These are phyloP conservation scores for Corrigiola litoralis DNA, from an alignment of 179 eudicot species.

Conservation along the genomic window DNA sequence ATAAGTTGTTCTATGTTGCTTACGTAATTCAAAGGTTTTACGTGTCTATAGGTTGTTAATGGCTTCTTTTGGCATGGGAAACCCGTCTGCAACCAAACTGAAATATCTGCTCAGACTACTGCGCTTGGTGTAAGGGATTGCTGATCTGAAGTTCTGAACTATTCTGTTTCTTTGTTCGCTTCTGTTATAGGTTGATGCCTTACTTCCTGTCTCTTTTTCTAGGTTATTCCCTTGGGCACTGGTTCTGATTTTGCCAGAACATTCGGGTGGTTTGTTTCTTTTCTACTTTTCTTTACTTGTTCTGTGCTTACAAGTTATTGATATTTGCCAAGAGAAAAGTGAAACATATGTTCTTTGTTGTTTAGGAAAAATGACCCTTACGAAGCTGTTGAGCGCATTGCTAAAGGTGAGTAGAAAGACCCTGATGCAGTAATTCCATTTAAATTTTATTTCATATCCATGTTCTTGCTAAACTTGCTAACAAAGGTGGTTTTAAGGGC, in stretches of 20 bases:
- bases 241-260: conserved; percentile 99
- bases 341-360: conserved; percentile 16
- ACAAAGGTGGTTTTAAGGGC: conserved; percentile 50
- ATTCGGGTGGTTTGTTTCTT: conserved; percentile 73
- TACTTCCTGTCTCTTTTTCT: conserved; percentile 26
- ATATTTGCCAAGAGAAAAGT: conserved; percentile 3
- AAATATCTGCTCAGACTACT: conserved; percentile 37
- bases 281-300: conserved; percentile 11
- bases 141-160: no score
- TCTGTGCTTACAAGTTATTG: not conserved
- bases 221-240: conserved; percentile 97
- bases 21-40: not conserved
- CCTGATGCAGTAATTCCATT: not conserved
- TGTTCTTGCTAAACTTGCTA: conserved; percentile 22
- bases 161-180: no score
- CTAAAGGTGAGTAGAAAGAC: conserved; percentile 55
- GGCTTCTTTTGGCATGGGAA: conserved; percentile 80
- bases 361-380: conserved; percentile 82
- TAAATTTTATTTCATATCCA: conserved; percentile 11
- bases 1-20: not conserved
- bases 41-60: conserved; percentile 68
- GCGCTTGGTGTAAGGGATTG: conserved; percentile 77
- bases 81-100: conserved; percentile 39
- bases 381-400: conserved; percentile 88
- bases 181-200: conserved; percentile 13